Evolutionary conservation across 768 basidiomycete species (phyloP).

Genomic region (Mycena capillaripes): DNA sequence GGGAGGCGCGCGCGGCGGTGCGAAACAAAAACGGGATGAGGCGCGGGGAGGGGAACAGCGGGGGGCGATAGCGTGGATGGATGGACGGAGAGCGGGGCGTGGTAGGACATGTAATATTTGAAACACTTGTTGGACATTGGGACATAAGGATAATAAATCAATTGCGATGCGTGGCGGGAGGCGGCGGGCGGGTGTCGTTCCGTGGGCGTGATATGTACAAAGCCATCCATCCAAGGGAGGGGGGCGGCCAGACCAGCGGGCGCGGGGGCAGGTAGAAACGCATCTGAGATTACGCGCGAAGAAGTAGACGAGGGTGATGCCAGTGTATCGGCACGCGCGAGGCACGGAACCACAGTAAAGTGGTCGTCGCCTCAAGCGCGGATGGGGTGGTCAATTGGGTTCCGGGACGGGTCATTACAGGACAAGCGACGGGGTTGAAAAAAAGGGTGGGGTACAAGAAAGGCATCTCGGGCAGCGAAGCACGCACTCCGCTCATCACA

Average conservation of each 20-base stretch:
- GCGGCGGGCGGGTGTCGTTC: constrained; percentile 24
- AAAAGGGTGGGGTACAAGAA: constrained; percentile 70
- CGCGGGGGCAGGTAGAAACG: constrained; percentile 23
- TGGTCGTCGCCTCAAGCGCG: constrained; percentile 82
- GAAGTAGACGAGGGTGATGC: constrained; percentile 61
- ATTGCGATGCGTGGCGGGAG: constrained; percentile 51
- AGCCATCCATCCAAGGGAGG: constrained; percentile 13
- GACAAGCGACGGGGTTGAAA: constrained; percentile 56
- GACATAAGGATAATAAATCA: constrained; percentile 63
- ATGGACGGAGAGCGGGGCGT: constrained; percentile 35
- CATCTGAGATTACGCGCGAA: constrained; percentile 31
- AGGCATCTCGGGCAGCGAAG: constrained; percentile 66
- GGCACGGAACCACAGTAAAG: constrained; percentile 86
- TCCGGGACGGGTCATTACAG: constrained; percentile 56
- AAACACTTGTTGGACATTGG: constrained; percentile 48
- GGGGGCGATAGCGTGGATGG: constrained; percentile 27
- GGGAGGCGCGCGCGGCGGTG: constrained; percentile 40
- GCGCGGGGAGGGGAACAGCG: too few species aligned
- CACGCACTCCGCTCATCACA: constrained; percentile 63
- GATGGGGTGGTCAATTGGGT: constrained; percentile 67
- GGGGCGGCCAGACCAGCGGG: constrained; percentile 15
- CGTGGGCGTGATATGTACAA: constrained; percentile 8
- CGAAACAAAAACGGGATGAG: too few species aligned
- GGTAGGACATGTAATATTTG: constrained; percentile 44
- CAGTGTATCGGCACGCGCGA: constrained; percentile 85